phyloP scores from a whole-genome alignment of 345 rosid species.

The Ricinus communis region DNA sequence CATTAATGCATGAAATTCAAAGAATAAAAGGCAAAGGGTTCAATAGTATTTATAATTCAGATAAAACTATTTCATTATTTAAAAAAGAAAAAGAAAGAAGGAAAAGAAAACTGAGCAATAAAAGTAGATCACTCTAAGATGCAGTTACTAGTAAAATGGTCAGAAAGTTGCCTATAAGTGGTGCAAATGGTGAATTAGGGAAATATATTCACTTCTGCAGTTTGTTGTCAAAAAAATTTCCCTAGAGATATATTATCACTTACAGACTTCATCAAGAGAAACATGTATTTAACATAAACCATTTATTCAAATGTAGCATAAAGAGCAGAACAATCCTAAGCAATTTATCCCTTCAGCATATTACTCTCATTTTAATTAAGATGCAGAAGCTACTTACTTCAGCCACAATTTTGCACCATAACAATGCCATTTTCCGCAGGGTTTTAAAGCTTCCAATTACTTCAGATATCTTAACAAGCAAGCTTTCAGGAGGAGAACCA shows the following conservation, averaged over 20 bases:
- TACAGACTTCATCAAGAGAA: slow-evolving; percentile 3
- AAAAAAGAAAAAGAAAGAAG: not conserved
- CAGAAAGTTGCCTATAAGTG: too few species aligned
- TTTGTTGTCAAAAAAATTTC: not conserved
- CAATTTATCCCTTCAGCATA: slow-evolving; percentile 2
- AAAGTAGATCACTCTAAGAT: too few species aligned
- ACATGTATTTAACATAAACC: not conserved
- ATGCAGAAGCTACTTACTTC: slow-evolving; percentile 59
- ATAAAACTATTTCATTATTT: too few species aligned
- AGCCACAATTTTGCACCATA: slow-evolving; percentile 79
- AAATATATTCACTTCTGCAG: too few species aligned
- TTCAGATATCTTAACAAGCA: slow-evolving; percentile 85
- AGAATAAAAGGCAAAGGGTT: not conserved
- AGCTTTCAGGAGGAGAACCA: slow-evolving; percentile 77
- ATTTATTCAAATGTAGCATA: not conserved
- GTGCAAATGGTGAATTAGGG: too few species aligned
- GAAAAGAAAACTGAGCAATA: not conserved
- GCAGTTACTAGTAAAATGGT: too few species aligned
- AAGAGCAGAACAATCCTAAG: not conserved
- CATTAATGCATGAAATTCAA: not conserved
- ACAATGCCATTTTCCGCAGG: slow-evolving; percentile 67
- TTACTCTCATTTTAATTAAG: not conserved
- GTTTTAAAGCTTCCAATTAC: slow-evolving; percentile 87
- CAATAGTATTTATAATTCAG: not conserved
- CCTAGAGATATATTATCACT: not conserved